These are phyloP conservation scores for Fusarium dimerum DNA, from an alignment of 2,329 filamentous ascomycete genomes.

Conservation along the genomic window DNA sequence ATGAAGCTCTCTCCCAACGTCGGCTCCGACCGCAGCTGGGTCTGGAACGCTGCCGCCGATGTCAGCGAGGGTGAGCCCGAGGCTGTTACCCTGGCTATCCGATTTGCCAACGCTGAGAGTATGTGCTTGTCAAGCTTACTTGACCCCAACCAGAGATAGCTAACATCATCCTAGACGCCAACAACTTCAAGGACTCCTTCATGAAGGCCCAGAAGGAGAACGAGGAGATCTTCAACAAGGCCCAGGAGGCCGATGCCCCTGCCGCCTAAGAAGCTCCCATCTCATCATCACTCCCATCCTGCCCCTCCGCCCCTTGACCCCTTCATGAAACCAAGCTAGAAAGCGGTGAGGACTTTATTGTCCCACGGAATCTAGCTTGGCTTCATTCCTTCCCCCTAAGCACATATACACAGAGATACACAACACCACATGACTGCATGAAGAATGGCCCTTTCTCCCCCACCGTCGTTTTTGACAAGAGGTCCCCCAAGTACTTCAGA, in stretches of 20 bases:
- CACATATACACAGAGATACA: conserved; percentile 8
- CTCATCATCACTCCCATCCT: conserved; percentile 3
- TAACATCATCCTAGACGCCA: conserved; percentile 69
- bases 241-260: conserved; percentile 29
- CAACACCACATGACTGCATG: conserved; percentile 19
- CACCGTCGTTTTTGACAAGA: not conserved
- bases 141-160: not conserved
- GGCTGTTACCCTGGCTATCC: conserved; percentile 92
- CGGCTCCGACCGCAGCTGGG: conserved; percentile 97
- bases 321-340: conserved; percentile 13
- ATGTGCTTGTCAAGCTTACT: conserved; percentile 40
- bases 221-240: conserved; percentile 74
- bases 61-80: conserved; percentile 98
- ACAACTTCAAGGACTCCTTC: conserved; percentile 96
- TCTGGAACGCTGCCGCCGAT: conserved; percentile 97
- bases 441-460: conserved; percentile 3
- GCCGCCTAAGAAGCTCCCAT: conserved; percentile 21
- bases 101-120: conserved; percentile 98
- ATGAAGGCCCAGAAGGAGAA: conserved; percentile 97
- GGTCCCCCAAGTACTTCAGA: no score
- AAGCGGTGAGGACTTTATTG: conserved; percentile 10
- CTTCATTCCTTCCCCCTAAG: conserved; percentile 8
- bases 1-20: conserved; percentile 99
- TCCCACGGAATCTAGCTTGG: conserved; percentile 8
- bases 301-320: conserved; percentile 11